Base-by-base conservation (phyloP, 2,329 filamentous ascomycete genomes). In the Ophiostoma ips region DNA sequence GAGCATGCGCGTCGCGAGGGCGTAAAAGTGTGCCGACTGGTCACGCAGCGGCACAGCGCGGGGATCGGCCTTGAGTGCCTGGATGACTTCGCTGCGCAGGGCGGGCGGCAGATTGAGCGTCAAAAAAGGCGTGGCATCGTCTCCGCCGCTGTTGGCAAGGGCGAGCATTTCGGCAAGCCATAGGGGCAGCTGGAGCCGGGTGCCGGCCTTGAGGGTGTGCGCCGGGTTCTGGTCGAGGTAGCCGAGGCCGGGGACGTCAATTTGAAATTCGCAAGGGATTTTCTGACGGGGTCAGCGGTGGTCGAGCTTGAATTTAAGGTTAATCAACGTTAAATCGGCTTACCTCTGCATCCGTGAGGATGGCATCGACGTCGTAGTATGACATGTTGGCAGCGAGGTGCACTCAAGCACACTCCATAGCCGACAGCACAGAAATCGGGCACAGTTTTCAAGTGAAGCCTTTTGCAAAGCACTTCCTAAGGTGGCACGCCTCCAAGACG, bases 151-250 rank as follows among this genome's bases (percentile, higher is more conserved):
- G 28, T 71, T 73, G 55, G 77, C 81, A 41, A 94, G 76, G 30
- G 87, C 86, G 48, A 98, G 84, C 77, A 95, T 90, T 65, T 95
- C 87, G 57, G 84, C 88, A 12, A 98, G 80, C 92, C 92, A 98
- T 57, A 96, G 75, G 2, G 92, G 92, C 1, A 96, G 79, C 54
- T 84, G 77, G 44, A 96, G 73, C 40, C 82, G 80, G 1, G 87
- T 90, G 53, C 86, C 85, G 50, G 81, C 68, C 64, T 90, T 92
- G 59, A 96, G 81, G 62, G 84, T 67, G 31, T 73, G 68, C 2
- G 66, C 63, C 21, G 84, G 76, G 61, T 87, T 90, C 60, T 88
- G 88, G 67, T 94, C 88, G 53, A 98, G 75, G 64, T 94, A 87
- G 57, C 89, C 89, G 43, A 96, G 77, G 51, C 85, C 81, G 18